Conservation (phyloP, 148 eudicot species). For the Tetragonia tetragonoides region DNA sequence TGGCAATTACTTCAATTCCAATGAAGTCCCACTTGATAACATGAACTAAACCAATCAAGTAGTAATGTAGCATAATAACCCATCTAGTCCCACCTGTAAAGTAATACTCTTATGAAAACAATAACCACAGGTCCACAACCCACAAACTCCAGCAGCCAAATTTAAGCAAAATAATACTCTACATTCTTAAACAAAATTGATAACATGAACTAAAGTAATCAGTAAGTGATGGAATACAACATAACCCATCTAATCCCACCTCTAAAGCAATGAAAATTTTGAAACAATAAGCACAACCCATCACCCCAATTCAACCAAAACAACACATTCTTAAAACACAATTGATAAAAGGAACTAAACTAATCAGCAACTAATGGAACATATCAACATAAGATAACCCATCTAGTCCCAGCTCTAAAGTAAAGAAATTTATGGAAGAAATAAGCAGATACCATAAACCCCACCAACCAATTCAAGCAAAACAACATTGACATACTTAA, state of each 20-base stretch:
- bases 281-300: neutral
- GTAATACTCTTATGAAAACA: no score
- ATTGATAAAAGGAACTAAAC: neutral
- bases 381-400: no score
- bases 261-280: no score
- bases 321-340: neutral
- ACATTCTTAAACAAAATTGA: neutral
- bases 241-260: no score
- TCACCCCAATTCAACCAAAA: conserved; percentile 16
- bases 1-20: neutral
- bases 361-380: no score
- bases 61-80: neutral
- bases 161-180: neutral
- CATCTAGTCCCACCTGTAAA: neutral
- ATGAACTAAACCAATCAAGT: neutral
- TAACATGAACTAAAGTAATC: neutral
- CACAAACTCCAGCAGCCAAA: no score
- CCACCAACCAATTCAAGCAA: neutral
- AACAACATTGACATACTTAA: no score
- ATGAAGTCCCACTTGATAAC: neutral
- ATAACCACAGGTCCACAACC: no score
- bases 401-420: no score
- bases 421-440: no score
- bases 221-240: no score
- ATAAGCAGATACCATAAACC: no score